Evolutionary conservation across 2,329 filamentous ascomycete genomes (phyloP).

Genomic region (Talaromyces sp.): DNA sequence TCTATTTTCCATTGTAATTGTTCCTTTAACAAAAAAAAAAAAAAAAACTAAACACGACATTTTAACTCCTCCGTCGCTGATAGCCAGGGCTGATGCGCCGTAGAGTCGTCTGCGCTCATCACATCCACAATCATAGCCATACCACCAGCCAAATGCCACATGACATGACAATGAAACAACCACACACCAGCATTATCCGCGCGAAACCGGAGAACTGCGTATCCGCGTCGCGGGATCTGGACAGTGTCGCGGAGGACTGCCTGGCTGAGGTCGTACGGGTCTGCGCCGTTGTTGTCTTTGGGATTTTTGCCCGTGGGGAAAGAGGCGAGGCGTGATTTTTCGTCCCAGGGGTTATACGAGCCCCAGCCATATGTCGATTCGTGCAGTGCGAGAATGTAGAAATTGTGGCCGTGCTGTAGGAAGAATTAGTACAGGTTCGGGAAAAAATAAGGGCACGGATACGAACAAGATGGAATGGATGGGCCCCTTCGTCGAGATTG

Average conservation of each 20-base stretch:
- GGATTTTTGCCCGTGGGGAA: no score
- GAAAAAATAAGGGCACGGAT: slow-evolving; percentile 34
- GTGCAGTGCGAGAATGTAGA: slow-evolving; percentile 51
- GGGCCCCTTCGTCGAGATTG: slow-evolving; percentile 47
- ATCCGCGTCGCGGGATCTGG: slow-evolving; percentile 50
- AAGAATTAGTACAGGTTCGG: slow-evolving; percentile 38
- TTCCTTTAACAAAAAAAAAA: no score
- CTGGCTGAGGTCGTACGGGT: slow-evolving; percentile 23
- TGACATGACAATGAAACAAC: slow-evolving; percentile 49
- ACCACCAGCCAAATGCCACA: slow-evolving; percentile 48
- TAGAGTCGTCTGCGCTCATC: slow-evolving; percentile 15
- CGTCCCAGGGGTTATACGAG: slow-evolving; percentile 23
- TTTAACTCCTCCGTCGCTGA: background rate
- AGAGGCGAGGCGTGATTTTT: slow-evolving; percentile 4
- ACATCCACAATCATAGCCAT: slow-evolving; percentile 41
- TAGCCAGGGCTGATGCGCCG: slow-evolving; percentile 9
- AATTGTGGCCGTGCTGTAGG: slow-evolving; percentile 66
- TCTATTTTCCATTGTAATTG: background rate
- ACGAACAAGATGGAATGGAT: slow-evolving; percentile 48
- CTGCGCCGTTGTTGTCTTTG: slow-evolving; percentile 15
- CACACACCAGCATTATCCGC: slow-evolving; percentile 52
- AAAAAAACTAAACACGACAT: slow-evolving; percentile 1
- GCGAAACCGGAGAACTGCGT: slow-evolving; percentile 53
- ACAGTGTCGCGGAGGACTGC: slow-evolving; percentile 51
- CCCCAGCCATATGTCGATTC: slow-evolving; percentile 18